These are phyloP conservation scores for Trichosporon sp. DNA, from an alignment of 1,284 basidiomycete genomes.

Conservation along the genomic window DNA sequence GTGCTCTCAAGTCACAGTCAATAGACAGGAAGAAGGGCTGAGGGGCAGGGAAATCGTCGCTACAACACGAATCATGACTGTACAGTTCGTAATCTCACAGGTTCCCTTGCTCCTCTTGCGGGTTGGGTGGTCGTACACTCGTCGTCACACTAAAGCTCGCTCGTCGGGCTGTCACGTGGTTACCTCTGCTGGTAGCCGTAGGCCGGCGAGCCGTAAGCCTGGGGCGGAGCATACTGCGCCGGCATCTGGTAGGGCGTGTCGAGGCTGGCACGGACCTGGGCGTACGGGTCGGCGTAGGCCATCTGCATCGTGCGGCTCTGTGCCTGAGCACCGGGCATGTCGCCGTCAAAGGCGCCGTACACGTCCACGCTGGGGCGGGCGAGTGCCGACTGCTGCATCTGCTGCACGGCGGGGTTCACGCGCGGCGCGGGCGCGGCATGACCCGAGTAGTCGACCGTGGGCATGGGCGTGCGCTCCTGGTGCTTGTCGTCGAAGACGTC, in stretches of 20 bases:
- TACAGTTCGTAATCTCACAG: not conserved
- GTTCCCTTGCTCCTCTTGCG: not conserved
- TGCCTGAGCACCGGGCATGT: constrained; percentile 44
- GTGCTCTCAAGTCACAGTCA: no score
- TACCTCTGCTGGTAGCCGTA: constrained; percentile 20
- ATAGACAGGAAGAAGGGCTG: not conserved
- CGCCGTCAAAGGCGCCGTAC: constrained; percentile 76
- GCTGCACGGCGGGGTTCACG: constrained; percentile 45
- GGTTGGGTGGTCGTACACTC: not conserved
- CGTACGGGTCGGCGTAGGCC: constrained; percentile 53
- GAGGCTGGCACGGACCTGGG: constrained; percentile 44
- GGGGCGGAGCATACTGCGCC: constrained; percentile 35
- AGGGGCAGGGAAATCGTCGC: not conserved
- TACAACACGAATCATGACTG: constrained; percentile 3
- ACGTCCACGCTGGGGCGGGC: constrained; percentile 73
- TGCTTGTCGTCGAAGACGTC: constrained; percentile 44
- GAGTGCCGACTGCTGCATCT: constrained; percentile 38
- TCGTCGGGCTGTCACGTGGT: not conserved
- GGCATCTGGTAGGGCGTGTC: constrained; percentile 37
- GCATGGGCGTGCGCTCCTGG: constrained; percentile 23
- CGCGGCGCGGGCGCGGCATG: constrained; percentile 40
- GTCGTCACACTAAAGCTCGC: not conserved
- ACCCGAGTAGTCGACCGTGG: constrained; percentile 12
- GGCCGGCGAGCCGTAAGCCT: not conserved
- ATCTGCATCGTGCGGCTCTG: constrained; percentile 73